Evolutionary conservation across 495 filamentous ascomycete species (phyloP).

Genomic region (Alectoria sarmentosa): DNA sequence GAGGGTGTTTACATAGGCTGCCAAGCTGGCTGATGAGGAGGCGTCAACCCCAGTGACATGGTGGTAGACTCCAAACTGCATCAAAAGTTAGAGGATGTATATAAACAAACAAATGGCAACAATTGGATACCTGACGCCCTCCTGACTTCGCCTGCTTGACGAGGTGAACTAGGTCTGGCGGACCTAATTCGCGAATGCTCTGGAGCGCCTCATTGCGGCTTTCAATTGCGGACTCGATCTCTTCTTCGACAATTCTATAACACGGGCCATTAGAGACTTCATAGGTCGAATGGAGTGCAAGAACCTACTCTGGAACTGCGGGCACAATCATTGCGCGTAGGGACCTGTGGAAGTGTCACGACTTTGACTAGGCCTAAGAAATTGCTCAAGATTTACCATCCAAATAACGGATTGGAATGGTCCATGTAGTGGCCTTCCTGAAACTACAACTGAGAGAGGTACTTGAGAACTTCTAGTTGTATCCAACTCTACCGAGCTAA

Average conservation of each 20-base stretch:
- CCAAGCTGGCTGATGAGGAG: conserved; percentile 91
- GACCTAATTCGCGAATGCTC: conserved; percentile 82
- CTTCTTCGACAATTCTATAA: conserved; percentile 82
- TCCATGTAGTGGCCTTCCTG: not conserved
- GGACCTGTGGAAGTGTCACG: not conserved
- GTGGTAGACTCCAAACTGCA: conserved; percentile 85
- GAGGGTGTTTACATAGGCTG: conserved; percentile 96
- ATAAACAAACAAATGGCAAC: not conserved
- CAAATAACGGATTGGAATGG: not conserved
- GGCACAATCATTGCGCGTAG: conserved; percentile 69
- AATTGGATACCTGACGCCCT: conserved; percentile 40
- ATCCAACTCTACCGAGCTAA: no score
- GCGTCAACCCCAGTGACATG: conserved; percentile 98
- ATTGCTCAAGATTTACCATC: not conserved
- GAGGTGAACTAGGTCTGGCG: conserved; percentile 91
- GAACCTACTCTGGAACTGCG: conserved; percentile 78
- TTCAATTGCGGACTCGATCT: conserved; percentile 80
- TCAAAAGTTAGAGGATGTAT: not conserved
- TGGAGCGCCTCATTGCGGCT: conserved; percentile 80
- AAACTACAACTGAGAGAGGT: not conserved
- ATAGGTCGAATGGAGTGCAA: conserved; percentile 20
- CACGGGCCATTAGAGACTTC: conserved; percentile 24
- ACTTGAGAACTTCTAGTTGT: not conserved
- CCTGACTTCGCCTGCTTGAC: conserved; percentile 70
- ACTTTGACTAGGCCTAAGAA: not conserved